Evolutionary conservation across 306 rosid species (phyloP).

Genomic region (Quercus agrifolia): DNA sequence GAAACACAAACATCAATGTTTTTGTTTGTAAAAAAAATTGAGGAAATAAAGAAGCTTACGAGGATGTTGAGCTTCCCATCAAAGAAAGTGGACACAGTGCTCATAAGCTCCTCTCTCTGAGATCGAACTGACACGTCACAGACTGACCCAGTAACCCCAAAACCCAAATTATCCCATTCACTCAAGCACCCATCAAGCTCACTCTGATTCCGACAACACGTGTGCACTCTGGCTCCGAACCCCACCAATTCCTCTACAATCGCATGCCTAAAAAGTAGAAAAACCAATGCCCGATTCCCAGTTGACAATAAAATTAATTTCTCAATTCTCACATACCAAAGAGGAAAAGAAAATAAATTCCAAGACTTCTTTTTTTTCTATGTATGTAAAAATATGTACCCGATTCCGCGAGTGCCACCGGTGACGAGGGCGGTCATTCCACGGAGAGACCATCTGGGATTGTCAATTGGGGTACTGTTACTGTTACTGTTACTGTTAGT

Average conservation of each 20-base stretch:
- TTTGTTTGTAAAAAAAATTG: background rate
- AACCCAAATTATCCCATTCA: constrained; percentile 55
- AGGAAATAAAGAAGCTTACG: constrained; percentile 27
- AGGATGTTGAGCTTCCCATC: constrained; percentile 74
- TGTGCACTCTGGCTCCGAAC: constrained; percentile 78
- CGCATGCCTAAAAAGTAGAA: constrained; percentile 37
- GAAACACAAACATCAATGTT: background rate
- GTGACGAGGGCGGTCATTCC: constrained; percentile 73
- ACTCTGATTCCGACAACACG: constrained; percentile 54
- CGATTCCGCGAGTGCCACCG: constrained; percentile 81
- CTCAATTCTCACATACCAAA: constrained; percentile 2
- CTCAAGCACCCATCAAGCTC: constrained; percentile 46
- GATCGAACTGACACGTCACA: constrained; percentile 59
- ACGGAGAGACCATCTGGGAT: constrained; percentile 53
- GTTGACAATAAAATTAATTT: background rate
- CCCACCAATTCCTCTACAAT: constrained; percentile 72
- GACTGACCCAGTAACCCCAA: constrained; percentile 59
- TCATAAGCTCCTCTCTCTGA: constrained; percentile 59
- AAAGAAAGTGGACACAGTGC: constrained; percentile 48
- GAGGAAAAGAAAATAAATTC: background rate
- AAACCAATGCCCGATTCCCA: constrained; percentile 3
- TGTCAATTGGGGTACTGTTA: background rate
- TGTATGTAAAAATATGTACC: constrained; percentile 26
- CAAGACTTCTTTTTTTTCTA: background rate
- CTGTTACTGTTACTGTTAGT: background rate